A percentile compares a stretch with the other conserved stretches of the same genome.
These are phyloP conservation scores for Microbotryum violaceum DNA, from an alignment of 1,284 basidiomycete genomes.

Conservation along the genomic window DNA sequence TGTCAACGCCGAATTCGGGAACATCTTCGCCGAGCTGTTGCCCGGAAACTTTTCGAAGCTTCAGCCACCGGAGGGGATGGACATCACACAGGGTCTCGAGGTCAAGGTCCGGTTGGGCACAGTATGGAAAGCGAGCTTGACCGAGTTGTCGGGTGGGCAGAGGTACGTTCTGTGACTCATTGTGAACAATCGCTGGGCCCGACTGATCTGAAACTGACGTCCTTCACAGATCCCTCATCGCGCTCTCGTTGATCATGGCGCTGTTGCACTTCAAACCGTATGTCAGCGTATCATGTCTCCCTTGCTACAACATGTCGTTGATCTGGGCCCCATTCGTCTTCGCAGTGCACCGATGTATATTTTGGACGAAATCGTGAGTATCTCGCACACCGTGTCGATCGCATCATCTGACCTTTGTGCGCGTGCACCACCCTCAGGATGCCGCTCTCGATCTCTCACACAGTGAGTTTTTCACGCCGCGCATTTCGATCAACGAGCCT, in stretches of 20 bases:
- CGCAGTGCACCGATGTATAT: conserved; percentile 90
- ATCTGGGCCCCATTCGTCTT: neutral
- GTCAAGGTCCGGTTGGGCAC: conserved; percentile 91
- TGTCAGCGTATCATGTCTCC: neutral
- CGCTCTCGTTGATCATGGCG: conserved; percentile 94
- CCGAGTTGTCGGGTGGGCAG: conserved; percentile 95
- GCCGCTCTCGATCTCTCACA: conserved; percentile 92
- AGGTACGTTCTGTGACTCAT: conserved; percentile 50
- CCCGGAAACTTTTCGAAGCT: conserved; percentile 96
- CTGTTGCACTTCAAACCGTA: conserved; percentile 90
- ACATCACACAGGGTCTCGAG: conserved; percentile 89
- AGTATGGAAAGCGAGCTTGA: conserved; percentile 96
- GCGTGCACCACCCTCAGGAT: conserved; percentile 5
- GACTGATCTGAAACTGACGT: conserved; percentile 30
- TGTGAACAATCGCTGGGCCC: conserved; percentile 10
- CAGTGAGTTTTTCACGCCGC: conserved; percentile 48
- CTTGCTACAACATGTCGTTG: neutral
- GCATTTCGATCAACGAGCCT: neutral
- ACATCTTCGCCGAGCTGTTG: conserved; percentile 89
- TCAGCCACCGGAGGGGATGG: conserved; percentile 85
- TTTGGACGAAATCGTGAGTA: conserved; percentile 75
- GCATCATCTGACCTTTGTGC: neutral
- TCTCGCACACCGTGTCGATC: neutral
- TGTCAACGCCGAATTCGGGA: conserved; percentile 90
- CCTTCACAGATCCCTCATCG: conserved; percentile 74